Base-by-base conservation (phyloP, 2,329 filamentous ascomycete genomes). In the Talaromyces sp. region DNA sequence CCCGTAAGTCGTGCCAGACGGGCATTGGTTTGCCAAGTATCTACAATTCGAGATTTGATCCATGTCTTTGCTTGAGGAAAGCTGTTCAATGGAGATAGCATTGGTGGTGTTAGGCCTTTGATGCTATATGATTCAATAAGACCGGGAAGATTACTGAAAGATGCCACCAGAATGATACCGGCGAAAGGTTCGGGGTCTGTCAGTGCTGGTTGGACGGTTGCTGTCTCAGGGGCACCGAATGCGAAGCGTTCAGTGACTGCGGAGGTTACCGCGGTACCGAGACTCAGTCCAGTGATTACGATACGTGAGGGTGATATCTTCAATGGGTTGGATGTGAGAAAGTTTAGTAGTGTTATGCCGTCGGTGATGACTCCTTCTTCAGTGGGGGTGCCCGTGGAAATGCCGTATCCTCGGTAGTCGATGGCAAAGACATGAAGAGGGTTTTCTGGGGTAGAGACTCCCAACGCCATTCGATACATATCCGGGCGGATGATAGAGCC, bases 361-460 rank as follows among this genome's bases (percentile, higher is more conserved):
- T 98, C 93, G 4, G 84, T 85, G 61, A 96, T 90, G 7, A 98
- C 78, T 0, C 93, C 93, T 39, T 83, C 78, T 77, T 98, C 93
- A 0, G 87, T 88, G 0, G 93, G 93, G 3, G 77, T 79, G n/a
- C 93, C 92, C 0, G 88, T 91, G 8, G 90, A 95, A 42, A 85
- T 83, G 0, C 92, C 93, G 69, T 91, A 97, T 6, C 93, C 93
- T 18, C 93, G 89, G 76, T 97, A 97, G 79, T 96, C 92, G 69
- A 96, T 87, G 42, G 91, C 86, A n/a, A 97, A 81, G 50, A 96
- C 84, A 72, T 97, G 93, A 61, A 92, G 70, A 1, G 79, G 78
- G 56, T 76, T 85, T 62, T 84, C 81, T 0, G 81, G 87, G 0
- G 83, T 84, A 1, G 89, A 89, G 2, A 88, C 86, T 59, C 89